phyloP scores from a whole-genome alignment of 371 early-diverging fungal genomes.

The Thermomucor indicae-seudaticae region DNA sequence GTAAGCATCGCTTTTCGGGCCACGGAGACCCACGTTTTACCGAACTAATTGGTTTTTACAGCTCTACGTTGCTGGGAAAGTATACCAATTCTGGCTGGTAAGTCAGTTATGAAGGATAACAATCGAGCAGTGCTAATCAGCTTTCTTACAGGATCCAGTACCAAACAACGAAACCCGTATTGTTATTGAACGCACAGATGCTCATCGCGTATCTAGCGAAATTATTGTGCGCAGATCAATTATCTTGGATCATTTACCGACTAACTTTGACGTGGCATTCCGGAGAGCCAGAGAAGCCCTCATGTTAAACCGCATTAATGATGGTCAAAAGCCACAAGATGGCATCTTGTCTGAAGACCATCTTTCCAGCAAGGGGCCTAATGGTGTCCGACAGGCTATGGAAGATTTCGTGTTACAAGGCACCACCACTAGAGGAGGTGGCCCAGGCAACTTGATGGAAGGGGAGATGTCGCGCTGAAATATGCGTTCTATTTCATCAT shows the following conservation, averaged over 20 bases:
- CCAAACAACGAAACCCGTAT: conserved; percentile 43
- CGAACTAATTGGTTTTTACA: conserved; percentile 1
- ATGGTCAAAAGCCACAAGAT: not conserved
- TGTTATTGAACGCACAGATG: conserved; percentile 37
- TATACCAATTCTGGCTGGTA: conserved; percentile 51
- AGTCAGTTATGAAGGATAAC: not conserved
- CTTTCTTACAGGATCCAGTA: conserved; percentile 31
- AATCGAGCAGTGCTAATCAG: not conserved
- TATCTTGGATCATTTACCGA: conserved; percentile 45
- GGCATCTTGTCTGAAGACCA: not conserved
- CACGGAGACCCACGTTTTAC: not conserved
- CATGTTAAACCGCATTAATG: conserved; percentile 19
- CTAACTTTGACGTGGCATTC: conserved; percentile 46
- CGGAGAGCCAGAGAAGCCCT: conserved; percentile 36
- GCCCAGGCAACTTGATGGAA: not conserved
- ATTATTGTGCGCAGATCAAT: conserved; percentile 37
- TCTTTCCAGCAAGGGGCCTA: not conserved
- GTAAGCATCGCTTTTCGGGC: conserved; percentile 13
- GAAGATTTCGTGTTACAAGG: not conserved
- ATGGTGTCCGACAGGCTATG: not conserved
- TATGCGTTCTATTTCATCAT: no score
- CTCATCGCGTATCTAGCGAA: conserved; percentile 34
- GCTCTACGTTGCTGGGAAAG: conserved; percentile 45
- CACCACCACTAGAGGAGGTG: not conserved
- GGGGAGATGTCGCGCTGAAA: no score